A percentile compares a stretch with the other conserved stretches of the same genome.
These are phyloP conservation scores for Thalassiosira profunda DNA, from an alignment of 108 stramenopile species.

Conservation along the genomic window DNA sequence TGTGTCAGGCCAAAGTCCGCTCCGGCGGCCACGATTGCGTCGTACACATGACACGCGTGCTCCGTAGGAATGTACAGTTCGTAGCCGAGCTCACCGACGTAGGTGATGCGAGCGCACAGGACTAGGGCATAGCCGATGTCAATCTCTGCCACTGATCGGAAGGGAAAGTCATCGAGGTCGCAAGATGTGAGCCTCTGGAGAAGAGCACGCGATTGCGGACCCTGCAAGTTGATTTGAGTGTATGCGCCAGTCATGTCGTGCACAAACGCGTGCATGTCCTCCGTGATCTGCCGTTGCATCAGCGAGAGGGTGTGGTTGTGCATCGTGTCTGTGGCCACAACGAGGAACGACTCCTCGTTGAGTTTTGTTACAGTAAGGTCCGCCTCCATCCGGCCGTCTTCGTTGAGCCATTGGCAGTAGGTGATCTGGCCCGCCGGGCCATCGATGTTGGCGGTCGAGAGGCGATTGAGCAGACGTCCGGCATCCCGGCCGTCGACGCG, in stretches of 20 bases:
- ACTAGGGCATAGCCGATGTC: conserved; percentile 62
- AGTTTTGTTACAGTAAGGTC: conserved; percentile 81
- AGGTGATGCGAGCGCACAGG: conserved; percentile 67
- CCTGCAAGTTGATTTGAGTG: conserved; percentile 77
- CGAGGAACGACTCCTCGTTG: conserved; percentile 58
- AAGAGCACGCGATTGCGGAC: conserved; percentile 63
- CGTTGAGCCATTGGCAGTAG: conserved; percentile 83
- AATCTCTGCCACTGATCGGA: conserved; percentile 57
- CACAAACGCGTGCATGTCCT: conserved; percentile 35
- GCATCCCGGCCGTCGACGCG: conserved; percentile 70
- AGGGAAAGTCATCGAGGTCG: conserved; percentile 56
- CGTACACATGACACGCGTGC: conserved; percentile 65
- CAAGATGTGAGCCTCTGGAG: conserved; percentile 53
- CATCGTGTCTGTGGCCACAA: conserved; percentile 83
- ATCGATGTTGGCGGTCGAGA: conserved; percentile 77
- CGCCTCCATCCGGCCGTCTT: conserved; percentile 64
- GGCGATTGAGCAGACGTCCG: conserved; percentile 58
- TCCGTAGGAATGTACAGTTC: conserved; percentile 79
- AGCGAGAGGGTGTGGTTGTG: conserved; percentile 69
- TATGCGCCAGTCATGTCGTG: conserved; percentile 69
- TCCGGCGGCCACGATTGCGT: conserved; percentile 50
- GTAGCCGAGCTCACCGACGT: conserved; percentile 85
- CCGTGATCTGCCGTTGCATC: conserved; percentile 44
- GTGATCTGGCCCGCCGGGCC: conserved; percentile 48
- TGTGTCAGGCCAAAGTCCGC: conserved; percentile 38